Percentiles rank a stretch among this genome's conserved stretches.
Evolutionary conservation across 2,329 filamentous ascomycete genomes (phyloP).

Genomic region (Fusarium nanum): DNA sequence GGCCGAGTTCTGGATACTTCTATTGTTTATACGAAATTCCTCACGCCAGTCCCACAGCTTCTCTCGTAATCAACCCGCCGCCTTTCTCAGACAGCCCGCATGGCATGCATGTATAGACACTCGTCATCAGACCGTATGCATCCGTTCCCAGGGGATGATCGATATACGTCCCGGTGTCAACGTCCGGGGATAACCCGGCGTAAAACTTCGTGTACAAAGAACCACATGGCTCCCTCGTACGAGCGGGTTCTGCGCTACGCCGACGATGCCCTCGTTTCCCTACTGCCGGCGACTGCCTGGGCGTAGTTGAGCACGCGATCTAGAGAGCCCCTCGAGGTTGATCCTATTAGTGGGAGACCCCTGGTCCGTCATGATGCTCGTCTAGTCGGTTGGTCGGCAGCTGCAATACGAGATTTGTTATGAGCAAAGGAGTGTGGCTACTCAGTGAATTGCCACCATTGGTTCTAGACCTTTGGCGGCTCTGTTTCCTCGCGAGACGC

Average conservation of each 20-base stretch:
- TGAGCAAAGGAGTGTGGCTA: constrained; percentile 51
- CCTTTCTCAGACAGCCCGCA: constrained; percentile 37
- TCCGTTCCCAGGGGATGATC: constrained; percentile 48
- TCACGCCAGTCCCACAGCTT: constrained; percentile 50
- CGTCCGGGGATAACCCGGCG: constrained; percentile 53
- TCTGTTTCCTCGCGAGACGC: constrained; percentile 20
- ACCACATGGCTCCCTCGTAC: constrained; percentile 38
- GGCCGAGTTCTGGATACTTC: constrained; percentile 13
- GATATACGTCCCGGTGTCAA: constrained; percentile 49
- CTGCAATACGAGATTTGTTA: constrained; percentile 50
- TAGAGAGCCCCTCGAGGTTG: constrained; percentile 41
- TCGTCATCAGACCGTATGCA: constrained; percentile 35
- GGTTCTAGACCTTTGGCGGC: constrained; percentile 50
- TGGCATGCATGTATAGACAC: constrained; percentile 41
- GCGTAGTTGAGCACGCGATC: constrained; percentile 47
- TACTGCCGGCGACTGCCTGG: constrained; percentile 27
- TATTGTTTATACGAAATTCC: constrained; percentile 22
- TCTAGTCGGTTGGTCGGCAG: constrained; percentile 25
- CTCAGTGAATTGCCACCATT: constrained; percentile 51
- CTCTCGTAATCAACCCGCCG: constrained; percentile 43
- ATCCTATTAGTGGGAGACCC: constrained; percentile 46
- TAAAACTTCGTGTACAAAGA: constrained; percentile 55
- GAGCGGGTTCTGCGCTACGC: constrained; percentile 50
- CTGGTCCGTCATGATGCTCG: constrained; percentile 47
- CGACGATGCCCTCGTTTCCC: constrained; percentile 43